These are phyloP conservation scores for Sordariomycetes sp. DNA, from an alignment of 2,329 filamentous ascomycete genomes.

Conservation along the genomic window DNA sequence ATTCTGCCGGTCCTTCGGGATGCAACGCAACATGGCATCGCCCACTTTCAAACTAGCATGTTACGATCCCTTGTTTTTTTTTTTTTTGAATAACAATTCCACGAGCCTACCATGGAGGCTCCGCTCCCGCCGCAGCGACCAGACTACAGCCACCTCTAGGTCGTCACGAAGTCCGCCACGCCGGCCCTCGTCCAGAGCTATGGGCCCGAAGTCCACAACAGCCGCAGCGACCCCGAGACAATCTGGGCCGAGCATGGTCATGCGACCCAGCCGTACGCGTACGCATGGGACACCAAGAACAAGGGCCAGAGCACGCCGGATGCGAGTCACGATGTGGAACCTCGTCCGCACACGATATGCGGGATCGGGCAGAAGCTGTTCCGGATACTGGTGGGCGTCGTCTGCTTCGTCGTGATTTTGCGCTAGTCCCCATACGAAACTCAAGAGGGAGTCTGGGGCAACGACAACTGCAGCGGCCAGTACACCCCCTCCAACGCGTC, in stretches of 20 bases:
- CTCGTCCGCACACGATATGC: background rate
- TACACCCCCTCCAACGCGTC: background rate
- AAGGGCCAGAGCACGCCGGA: background rate
- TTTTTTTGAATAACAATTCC: background rate
- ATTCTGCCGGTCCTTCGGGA: background rate
- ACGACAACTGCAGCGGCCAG: background rate
- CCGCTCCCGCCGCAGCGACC: background rate
- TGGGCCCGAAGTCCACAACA: background rate
- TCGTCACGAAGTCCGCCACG: background rate
- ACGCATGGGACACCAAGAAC: background rate
- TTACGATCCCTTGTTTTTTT: background rate
- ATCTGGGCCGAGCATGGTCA: background rate
- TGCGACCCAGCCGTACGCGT: background rate
- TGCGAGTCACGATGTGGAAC: background rate
- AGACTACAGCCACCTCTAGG: background rate
- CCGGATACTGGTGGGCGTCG: background rate
- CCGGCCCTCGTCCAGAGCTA: background rate
- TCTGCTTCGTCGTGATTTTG: background rate
- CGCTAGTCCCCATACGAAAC: background rate
- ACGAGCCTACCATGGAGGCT: background rate
- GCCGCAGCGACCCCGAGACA: background rate
- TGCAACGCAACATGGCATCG: background rate
- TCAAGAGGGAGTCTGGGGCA: background rate
- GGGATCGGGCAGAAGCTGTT: background rate
- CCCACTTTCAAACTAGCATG: background rate